Conservation (phyloP, 495 filamentous ascomycete genomes). For the Pyrenopolyporus hunteri region DNA sequence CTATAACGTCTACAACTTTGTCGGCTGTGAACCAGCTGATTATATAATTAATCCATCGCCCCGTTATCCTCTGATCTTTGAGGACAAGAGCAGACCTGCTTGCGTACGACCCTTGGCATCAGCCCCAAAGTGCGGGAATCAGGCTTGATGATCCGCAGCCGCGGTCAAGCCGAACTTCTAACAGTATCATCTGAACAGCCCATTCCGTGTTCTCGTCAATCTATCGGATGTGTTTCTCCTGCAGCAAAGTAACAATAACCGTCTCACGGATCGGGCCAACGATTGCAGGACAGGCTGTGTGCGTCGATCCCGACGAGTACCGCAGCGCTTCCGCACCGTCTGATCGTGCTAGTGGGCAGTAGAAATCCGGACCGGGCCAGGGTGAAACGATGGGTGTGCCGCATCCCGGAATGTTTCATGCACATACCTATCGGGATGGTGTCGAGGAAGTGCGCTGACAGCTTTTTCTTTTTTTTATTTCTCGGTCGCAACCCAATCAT, state of each 20-base stretch:
- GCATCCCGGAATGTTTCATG: conserved; percentile 38
- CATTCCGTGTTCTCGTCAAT: conserved; percentile 12
- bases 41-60: too few relatives aligned
- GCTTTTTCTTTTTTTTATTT: conserved; percentile 9
- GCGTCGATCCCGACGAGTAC: conserved; percentile 26
- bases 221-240: conserved; percentile 30
- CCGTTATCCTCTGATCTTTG: conserved; percentile 16
- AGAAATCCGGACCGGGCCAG: conserved; percentile 32
- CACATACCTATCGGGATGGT: conserved; percentile 12
- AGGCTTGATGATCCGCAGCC: conserved; percentile 21
- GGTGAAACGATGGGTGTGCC: conserved; percentile 37
- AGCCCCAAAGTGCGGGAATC: conserved; percentile 15
- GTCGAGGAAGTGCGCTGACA: neutral
- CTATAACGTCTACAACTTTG: conserved; percentile 4
- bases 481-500: conserved; percentile 2
- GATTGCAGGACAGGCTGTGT: conserved; percentile 7
- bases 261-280: conserved; percentile 33
- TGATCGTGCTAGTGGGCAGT: conserved; percentile 32
- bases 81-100: neutral
- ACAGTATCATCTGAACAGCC: conserved; percentile 4
- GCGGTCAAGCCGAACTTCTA: conserved; percentile 20
- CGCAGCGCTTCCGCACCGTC: conserved; percentile 36
- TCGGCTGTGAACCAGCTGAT: neutral
- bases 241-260: conserved; percentile 14
- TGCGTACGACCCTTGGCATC: conserved; percentile 15